Base-by-base conservation (phyloP, 2,329 filamentous ascomycete genomes). In the Aphanoascus verrucosus region DNA sequence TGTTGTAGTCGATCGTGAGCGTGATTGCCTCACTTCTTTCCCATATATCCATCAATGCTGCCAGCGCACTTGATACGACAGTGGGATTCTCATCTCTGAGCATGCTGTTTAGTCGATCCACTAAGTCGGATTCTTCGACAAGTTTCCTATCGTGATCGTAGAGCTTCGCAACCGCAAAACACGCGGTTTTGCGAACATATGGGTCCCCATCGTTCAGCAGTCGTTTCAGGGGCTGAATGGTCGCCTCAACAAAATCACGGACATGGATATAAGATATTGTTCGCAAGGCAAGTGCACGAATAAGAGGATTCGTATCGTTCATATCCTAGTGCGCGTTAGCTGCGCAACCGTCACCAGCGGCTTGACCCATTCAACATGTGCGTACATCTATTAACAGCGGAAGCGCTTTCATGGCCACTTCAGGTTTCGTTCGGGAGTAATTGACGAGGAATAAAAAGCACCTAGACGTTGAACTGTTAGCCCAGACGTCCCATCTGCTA, bases 231-330 rank as follows among this genome's bases (percentile, higher is more conserved):
- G 93, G 82, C 9, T 85, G 83, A 3, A 96, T 82, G 0, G 89
- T 94, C 11, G 88, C 86, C 70, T 94, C 87, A 62, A 97, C 89
- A 65, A 94, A 98, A 67, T 98, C 90, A 60, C 86, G 83, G 44
- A 98, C 93, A 67, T 98, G 91, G 59, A 98, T 85, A 67, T 98
- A 98, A 11, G 93, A 96, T 74, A 98, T 93, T 53, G 93, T 98
- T 57, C 93, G 85, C 37, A 98, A 75, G 15, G 93, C 88, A 31
- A 98, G 79, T 4, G 93, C 93, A 65, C 93, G 84, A 41, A 97
- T 90, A 1, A 98, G 77, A 1, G 93, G 93, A 64, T 95, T 98
- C 34, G 79, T 77, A 65, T 97, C 91, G 67, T 91, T 85, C 84
- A 97, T 89, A 67, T 98, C 93, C 84, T 94, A 50, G 58, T 51